phyloP scores from a whole-genome alignment of 176 grass and related monocot genomes.

The Raddia guianensis region DNA sequence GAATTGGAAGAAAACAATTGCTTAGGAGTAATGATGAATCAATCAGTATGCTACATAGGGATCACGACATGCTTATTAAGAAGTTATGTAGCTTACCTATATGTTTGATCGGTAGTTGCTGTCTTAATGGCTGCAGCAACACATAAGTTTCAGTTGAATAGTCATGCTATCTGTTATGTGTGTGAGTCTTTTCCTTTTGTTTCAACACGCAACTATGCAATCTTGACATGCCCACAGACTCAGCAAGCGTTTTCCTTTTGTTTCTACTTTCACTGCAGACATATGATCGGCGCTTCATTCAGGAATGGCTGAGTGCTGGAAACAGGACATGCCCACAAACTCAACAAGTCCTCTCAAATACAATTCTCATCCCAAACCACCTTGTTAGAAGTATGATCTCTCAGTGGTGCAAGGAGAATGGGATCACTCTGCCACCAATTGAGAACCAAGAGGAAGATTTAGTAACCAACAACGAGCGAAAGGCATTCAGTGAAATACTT shows the following conservation, averaged over 20 bases:
- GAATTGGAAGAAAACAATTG: not conserved
- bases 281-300: constrained; percentile 76
- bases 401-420: constrained; percentile 73
- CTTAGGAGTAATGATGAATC: not conserved
- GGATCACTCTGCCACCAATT: constrained; percentile 46
- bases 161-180: not conserved
- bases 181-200: not conserved
- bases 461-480: constrained; percentile 61
- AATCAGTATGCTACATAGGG: not conserved
- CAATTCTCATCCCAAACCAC: constrained; percentile 64
- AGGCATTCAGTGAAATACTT: constrained; percentile 50
- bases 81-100: not conserved
- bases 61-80: not conserved
- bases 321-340: constrained; percentile 76
- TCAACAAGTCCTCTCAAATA: constrained; percentile 75
- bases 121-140: not conserved
- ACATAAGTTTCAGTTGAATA: constrained; percentile 6
- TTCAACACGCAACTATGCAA: not conserved
- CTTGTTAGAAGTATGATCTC: constrained; percentile 76
- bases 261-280: constrained; percentile 59
- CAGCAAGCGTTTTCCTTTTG: not conserved
- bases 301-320: constrained; percentile 77
- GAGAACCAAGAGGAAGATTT: constrained; percentile 58
- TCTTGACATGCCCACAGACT: not conserved
- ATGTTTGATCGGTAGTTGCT: constrained; percentile 1